Conservation (phyloP, 371 early-diverging fungal species). For the Apophysomyces trapeziformis region DNA sequence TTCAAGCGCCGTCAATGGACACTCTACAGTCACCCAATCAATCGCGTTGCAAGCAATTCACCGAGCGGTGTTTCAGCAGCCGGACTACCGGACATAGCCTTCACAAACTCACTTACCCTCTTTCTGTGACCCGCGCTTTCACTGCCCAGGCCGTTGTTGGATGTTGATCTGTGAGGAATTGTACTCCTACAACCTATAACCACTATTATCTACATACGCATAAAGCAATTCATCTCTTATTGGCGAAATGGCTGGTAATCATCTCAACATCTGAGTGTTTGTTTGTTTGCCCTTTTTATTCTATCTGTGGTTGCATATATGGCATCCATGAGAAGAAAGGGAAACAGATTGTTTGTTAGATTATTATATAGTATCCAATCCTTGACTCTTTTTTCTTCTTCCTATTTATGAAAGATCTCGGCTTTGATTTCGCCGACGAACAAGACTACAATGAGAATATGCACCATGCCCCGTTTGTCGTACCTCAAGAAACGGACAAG, state of each 20-base stretch:
- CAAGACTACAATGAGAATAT: slow-evolving; percentile 30
- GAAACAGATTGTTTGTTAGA: neutral
- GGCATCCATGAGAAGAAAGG: neutral
- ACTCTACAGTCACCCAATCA: no score
- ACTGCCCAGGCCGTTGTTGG: neutral
- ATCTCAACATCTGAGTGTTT: slow-evolving; percentile 7
- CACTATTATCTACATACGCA: neutral
- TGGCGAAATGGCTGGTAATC: slow-evolving; percentile 8
- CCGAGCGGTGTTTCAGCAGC: no score
- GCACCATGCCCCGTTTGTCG: slow-evolving; percentile 1
- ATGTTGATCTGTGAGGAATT: slow-evolving; percentile 7
- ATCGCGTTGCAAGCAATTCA: no score
- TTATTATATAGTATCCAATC: neutral
- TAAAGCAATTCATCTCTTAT: slow-evolving; percentile 1
- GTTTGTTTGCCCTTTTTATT: neutral
- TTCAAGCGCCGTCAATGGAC: no score
- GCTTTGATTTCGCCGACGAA: slow-evolving; percentile 52
- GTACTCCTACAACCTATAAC: neutral
- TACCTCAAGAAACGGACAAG: slow-evolving; percentile 1
- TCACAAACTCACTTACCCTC: no score
- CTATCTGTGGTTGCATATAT: neutral
- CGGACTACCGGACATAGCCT: no score
- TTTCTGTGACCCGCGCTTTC: neutral
- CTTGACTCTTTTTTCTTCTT: slow-evolving; percentile 6
- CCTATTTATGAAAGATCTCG: slow-evolving; percentile 40